These are phyloP conservation scores for Dysphania ambrosioides DNA, from an alignment of 148 eudicot species.

Conservation along the genomic window DNA sequence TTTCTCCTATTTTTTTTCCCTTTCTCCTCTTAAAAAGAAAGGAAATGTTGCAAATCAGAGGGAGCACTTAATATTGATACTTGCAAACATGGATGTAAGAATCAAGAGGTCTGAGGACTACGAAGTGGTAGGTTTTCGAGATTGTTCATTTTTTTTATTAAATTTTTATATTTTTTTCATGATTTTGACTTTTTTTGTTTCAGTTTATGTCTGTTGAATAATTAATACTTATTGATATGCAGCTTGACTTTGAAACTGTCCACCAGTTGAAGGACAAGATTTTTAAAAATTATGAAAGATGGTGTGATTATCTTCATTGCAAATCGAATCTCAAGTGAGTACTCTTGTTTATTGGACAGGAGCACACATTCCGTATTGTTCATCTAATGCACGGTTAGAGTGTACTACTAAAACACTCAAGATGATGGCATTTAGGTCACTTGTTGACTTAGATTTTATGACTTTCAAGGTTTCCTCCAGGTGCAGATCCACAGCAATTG, in stretches of 20 bases:
- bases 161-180: too few species aligned
- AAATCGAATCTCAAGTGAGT: constrained; percentile 65
- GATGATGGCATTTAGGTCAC: not conserved
- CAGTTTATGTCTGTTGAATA: constrained; percentile 7
- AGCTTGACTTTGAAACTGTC: constrained; percentile 64
- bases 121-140: constrained; percentile 44
- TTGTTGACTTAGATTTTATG: constrained; percentile 15
- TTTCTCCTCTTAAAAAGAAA: constrained; percentile 47
- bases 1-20: not conserved
- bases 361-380: constrained; percentile 5
- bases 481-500: constrained; percentile 51
- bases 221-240: constrained; percentile 32
- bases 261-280: constrained; percentile 57
- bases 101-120: constrained; percentile 41
- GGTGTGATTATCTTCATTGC: constrained; percentile 91
- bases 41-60: constrained; percentile 99
- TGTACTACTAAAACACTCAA: not conserved
- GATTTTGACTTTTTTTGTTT: constrained; percentile 12
- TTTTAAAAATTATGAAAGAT: constrained; percentile 66
- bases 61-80: constrained; percentile 90
- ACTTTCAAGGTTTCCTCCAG: constrained; percentile 54
- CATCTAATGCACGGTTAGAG: not conserved
- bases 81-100: constrained; percentile 90
- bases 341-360: constrained; percentile 13
- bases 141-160: constrained; percentile 1